These are phyloP conservation scores for Zygotorulaspora sp. DNA, from an alignment of 805 yeast species.

Conservation along the genomic window DNA sequence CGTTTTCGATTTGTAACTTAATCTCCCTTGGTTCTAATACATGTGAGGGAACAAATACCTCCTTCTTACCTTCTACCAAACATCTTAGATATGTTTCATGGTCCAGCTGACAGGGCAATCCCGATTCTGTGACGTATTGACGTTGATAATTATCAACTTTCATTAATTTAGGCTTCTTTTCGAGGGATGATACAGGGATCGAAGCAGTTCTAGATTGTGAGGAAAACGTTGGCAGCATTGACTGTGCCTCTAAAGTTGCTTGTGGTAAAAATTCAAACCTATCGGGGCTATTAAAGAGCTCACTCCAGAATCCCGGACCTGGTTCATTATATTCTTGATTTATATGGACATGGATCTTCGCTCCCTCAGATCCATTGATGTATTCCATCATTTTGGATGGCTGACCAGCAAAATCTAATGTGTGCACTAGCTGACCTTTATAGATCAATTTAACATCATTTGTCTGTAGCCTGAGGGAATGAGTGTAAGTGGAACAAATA, in stretches of 20 bases:
- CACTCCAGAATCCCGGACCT: constrained; percentile 31
- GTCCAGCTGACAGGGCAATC: constrained; percentile 4
- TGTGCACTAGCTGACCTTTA: constrained; percentile 26
- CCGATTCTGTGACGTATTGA: constrained; percentile 19
- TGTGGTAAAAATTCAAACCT: constrained; percentile 19
- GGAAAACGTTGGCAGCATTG: constrained; percentile 7
- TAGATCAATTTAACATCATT: constrained; percentile 28
- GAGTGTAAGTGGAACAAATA: constrained; percentile 26
- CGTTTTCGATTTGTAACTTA: constrained; percentile 9
- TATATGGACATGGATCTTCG: constrained; percentile 28
- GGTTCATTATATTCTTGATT: constrained; percentile 23
- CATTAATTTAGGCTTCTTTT: background rate
- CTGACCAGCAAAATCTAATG: constrained; percentile 18
- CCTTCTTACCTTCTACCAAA: constrained; percentile 22
- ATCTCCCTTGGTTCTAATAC: constrained; percentile 15
- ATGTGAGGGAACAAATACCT: constrained; percentile 20
- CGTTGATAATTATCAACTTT: constrained; percentile 1
- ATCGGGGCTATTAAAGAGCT: constrained; percentile 21
- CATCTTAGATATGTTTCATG: constrained; percentile 21
- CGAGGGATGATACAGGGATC: constrained; percentile 1
- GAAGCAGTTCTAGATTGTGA: constrained; percentile 10
- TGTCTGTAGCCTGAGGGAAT: constrained; percentile 19
- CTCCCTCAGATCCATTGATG: constrained; percentile 14
- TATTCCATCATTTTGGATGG: constrained; percentile 19
- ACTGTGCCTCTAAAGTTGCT: background rate